Conservation (phyloP, 2,329 filamentous ascomycete species). For the Fusarium robinianum region DNA sequence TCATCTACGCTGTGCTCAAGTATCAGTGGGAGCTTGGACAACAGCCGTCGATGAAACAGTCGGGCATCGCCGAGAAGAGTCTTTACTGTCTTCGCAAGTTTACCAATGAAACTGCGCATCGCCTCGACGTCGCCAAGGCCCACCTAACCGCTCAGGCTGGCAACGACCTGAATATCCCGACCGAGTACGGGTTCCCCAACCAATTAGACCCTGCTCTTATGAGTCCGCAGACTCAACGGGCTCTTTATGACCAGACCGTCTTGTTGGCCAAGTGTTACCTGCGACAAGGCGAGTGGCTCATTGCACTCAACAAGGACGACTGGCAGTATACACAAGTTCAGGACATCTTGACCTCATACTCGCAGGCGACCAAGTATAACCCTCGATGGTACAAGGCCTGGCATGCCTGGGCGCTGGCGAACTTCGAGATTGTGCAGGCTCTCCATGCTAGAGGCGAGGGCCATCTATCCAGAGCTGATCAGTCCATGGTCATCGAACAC, state of each 20-base stretch:
- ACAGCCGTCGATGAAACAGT: constrained; percentile 50
- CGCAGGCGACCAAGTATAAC: constrained; percentile 90
- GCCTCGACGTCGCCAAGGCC: constrained; percentile 57
- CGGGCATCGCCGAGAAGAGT: constrained; percentile 57
- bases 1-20: constrained; percentile 96
- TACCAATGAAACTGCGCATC: constrained; percentile 61
- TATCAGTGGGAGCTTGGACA: constrained; percentile 92
- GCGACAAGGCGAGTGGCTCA: constrained; percentile 95
- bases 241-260: constrained; percentile 64
- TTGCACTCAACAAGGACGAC: constrained; percentile 79
- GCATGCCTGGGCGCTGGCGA: constrained; percentile 98
- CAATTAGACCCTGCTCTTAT: constrained; percentile 50
- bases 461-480: constrained; percentile 52
- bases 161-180: constrained; percentile 50
- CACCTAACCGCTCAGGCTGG: constrained; percentile 54
- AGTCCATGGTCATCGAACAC: constrained; percentile 76
- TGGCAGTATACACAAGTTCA: constrained; percentile 87
- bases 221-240: constrained; percentile 56
- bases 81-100: constrained; percentile 64
- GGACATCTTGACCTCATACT: constrained; percentile 89
- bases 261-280: constrained; percentile 95
- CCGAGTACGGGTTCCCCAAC: constrained; percentile 57
- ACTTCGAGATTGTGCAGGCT: constrained; percentile 95
- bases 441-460: constrained; percentile 69
- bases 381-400: constrained; percentile 98